Evolutionary conservation across 2,329 filamentous ascomycete genomes (phyloP).

Genomic region (Paecilomyces sp.): DNA sequence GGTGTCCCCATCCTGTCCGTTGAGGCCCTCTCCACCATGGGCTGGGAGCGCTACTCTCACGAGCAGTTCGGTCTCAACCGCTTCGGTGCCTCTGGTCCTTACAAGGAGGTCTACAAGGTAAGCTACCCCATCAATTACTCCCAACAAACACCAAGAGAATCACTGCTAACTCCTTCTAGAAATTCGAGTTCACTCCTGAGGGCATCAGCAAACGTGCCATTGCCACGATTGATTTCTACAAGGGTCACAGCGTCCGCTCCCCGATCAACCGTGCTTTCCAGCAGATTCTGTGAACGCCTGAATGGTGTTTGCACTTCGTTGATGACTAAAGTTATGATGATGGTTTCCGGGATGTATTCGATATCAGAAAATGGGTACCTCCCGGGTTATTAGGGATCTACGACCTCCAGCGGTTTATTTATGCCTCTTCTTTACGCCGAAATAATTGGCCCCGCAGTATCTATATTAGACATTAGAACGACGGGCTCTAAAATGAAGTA

Average conservation of each 20-base stretch:
- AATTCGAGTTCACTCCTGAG: conserved; percentile 99
- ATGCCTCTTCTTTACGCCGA: neutral
- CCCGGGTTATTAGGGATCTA: neutral
- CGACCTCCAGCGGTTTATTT: neutral
- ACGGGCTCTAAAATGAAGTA: neutral
- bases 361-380: neutral
- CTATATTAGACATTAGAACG: neutral
- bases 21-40: conserved; percentile 94
- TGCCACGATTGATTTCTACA: conserved; percentile 94
- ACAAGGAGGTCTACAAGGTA: conserved; percentile 95
- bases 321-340: neutral
- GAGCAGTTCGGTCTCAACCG: conserved; percentile 99
- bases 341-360: neutral
- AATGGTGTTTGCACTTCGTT: neutral
- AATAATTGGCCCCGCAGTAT: neutral
- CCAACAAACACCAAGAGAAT: conserved; percentile 25
- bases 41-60: conserved; percentile 98
- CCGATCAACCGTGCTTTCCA: conserved; percentile 96
- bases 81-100: conserved; percentile 94
- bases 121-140: conserved; percentile 24
- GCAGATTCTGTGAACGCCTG: conserved; percentile 71
- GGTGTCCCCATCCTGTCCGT: conserved; percentile 89
- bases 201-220: conserved; percentile 91
- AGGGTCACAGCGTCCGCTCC: conserved; percentile 87
- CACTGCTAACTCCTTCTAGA: conserved; percentile 46